These are phyloP conservation scores for Xylaria intraflava DNA, from an alignment of 495 filamentous ascomycete species.

Conservation along the genomic window DNA sequence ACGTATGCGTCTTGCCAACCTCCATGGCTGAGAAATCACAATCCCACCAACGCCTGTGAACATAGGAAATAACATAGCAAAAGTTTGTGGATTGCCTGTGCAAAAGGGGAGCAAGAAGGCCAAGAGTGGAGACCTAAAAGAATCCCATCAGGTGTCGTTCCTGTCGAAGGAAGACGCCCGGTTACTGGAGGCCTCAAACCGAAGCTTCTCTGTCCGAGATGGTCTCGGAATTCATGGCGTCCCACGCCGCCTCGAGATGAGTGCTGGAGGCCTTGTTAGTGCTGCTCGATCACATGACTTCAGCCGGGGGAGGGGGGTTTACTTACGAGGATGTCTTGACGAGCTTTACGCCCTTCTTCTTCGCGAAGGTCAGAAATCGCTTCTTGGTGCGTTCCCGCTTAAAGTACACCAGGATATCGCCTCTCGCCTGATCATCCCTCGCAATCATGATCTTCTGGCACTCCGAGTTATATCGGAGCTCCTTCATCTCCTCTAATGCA, in stretches of 20 bases:
- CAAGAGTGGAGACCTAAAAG: neutral
- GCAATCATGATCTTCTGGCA: constrained; percentile 28
- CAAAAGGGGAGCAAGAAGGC: neutral
- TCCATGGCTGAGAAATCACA: neutral
- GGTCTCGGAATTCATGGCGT: constrained; percentile 19
- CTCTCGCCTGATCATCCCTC: constrained; percentile 22
- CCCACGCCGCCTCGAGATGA: constrained; percentile 19
- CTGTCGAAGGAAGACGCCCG: neutral
- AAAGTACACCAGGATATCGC: constrained; percentile 37
- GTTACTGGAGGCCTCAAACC: neutral
- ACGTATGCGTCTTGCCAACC: constrained; percentile 1
- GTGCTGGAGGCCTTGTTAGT: constrained; percentile 14
- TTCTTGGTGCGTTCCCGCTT: constrained; percentile 42
- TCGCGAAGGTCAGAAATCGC: constrained; percentile 36
- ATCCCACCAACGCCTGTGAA: constrained; percentile 5
- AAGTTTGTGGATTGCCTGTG: too few species aligned
- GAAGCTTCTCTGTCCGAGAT: constrained; percentile 17
- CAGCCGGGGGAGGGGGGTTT: neutral
- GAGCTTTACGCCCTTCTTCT: constrained; percentile 33
- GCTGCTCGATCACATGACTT: neutral
- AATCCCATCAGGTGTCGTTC: neutral
- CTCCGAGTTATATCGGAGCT: constrained; percentile 30
- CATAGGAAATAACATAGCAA: neutral
- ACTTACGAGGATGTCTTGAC: constrained; percentile 30
- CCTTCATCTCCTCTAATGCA: constrained; percentile 28